These are phyloP conservation scores for Cyclostephanos invisitatus DNA, from an alignment of 108 stramenopile genomes.

Conservation along the genomic window DNA sequence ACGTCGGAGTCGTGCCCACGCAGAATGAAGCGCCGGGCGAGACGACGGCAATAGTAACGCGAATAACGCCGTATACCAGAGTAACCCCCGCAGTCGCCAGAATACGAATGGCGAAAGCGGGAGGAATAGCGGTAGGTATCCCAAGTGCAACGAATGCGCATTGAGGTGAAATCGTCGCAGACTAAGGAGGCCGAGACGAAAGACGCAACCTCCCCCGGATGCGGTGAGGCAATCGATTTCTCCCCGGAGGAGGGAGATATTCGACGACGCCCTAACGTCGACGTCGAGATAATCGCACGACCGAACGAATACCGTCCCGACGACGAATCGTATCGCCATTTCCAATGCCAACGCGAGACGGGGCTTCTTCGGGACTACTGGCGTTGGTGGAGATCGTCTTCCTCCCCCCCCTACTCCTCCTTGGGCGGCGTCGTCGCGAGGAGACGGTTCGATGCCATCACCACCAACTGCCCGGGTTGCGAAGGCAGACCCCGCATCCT, in stretches of 20 bases:
- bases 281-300: background rate
- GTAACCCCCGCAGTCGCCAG: conserved; percentile 1
- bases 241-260: background rate
- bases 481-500: no score
- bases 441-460: background rate
- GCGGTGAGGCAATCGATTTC: background rate
- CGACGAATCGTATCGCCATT: background rate
- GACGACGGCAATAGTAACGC: background rate
- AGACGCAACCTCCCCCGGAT: conserved; percentile 2
- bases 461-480: background rate
- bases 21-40: background rate
- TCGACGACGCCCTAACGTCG: conserved; percentile 6
- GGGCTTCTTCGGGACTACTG: background rate
- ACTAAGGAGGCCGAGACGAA: conserved; percentile 11
- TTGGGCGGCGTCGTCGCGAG: no score
- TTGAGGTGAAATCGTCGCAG: background rate
- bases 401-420: no score
- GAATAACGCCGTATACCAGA: background rate
- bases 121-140: conserved; percentile 13
- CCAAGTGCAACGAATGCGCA: conserved; percentile 1
- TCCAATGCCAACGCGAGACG: background rate
- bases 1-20: background rate
- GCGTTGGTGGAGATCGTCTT: no score
- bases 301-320: background rate
- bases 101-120: conserved; percentile 8